phyloP scores from a whole-genome alignment of 345 rosid genomes.

The Adansonia digitata region DNA sequence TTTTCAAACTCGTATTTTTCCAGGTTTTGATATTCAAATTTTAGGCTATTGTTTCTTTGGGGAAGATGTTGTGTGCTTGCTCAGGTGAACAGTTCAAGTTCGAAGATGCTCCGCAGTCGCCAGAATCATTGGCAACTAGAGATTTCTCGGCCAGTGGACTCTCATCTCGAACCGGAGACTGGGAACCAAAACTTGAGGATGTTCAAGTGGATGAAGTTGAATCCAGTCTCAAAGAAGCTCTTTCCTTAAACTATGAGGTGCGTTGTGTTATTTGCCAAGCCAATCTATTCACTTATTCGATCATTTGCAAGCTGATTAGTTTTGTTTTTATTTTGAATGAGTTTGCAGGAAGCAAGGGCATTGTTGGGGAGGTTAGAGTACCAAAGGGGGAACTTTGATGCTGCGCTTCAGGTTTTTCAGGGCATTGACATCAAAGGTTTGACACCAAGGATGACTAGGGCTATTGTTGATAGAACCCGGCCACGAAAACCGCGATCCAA shows the following conservation, averaged over 20 bases:
- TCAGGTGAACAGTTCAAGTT: conserved; percentile 92
- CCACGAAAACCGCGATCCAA: conserved; percentile 48
- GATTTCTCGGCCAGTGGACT: conserved; percentile 91
- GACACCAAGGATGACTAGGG: conserved; percentile 57
- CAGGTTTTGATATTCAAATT: conserved; percentile 8
- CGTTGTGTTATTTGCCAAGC: conserved; percentile 22
- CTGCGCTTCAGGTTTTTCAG: conserved; percentile 90
- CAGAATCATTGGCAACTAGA: conserved; percentile 88
- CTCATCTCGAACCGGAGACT: conserved; percentile 71
- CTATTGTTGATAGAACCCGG: conserved; percentile 56
- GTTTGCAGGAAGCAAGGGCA: conserved; percentile 89
- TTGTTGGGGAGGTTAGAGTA: conserved; percentile 90
- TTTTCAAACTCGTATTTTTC: neutral
- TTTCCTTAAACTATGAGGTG: conserved; percentile 95
- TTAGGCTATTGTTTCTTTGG: conserved; percentile 1
- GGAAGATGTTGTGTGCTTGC: conserved; percentile 91
- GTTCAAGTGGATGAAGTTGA: conserved; percentile 94
- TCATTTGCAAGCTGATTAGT: neutral
- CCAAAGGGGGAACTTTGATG: conserved; percentile 89
- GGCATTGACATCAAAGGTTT: conserved; percentile 65
- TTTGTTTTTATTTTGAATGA: conserved; percentile 2
- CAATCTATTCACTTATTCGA: neutral
- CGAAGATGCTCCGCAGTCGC: conserved; percentile 83
- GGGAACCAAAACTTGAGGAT: conserved; percentile 78
- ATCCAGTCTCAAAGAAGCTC: conserved; percentile 94